These are phyloP conservation scores for Cladosporium sp. DNA, from an alignment of 2,329 filamentous ascomycete species.

Conservation along the genomic window DNA sequence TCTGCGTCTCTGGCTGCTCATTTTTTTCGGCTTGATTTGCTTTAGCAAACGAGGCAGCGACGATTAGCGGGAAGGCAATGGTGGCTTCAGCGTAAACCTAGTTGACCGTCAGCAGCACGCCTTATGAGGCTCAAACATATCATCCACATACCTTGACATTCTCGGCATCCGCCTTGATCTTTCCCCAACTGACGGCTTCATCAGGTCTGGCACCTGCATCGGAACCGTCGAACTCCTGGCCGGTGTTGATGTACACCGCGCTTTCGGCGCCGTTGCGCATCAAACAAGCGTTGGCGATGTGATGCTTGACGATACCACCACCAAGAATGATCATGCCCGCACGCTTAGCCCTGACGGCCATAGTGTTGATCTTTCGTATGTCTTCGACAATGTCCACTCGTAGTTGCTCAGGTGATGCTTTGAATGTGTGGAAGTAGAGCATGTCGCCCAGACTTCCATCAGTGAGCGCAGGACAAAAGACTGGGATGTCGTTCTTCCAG, in stretches of 20 bases:
- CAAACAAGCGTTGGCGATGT: constrained; percentile 94
- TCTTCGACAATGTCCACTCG: constrained; percentile 91
- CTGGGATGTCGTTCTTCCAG: constrained; percentile 91
- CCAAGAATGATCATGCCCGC: constrained; percentile 95
- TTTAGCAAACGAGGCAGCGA: constrained; percentile 65
- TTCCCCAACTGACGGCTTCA: constrained; percentile 97
- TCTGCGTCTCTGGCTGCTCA: neutral
- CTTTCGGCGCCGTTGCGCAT: constrained; percentile 98
- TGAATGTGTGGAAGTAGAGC: constrained; percentile 98
- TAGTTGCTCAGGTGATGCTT: constrained; percentile 76
- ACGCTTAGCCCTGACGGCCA: constrained; percentile 81
- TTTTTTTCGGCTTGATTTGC: constrained; percentile 12
- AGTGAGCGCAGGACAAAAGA: constrained; percentile 94
- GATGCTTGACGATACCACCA: constrained; percentile 94
- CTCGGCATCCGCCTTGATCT: constrained; percentile 87
- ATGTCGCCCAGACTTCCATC: constrained; percentile 96
- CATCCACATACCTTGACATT: constrained; percentile 73
- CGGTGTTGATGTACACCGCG: constrained; percentile 97
- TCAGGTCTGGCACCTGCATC: constrained; percentile 94
- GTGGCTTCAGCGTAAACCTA: constrained; percentile 67
- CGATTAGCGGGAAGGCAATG: constrained; percentile 66
- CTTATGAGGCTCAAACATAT: neutral
- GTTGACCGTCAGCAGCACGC: neutral
- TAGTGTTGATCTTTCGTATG: constrained; percentile 87
- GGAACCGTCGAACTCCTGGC: constrained; percentile 94